Conservation (phyloP, 495 filamentous ascomycete genomes). For the Choiromyces venosus region DNA sequence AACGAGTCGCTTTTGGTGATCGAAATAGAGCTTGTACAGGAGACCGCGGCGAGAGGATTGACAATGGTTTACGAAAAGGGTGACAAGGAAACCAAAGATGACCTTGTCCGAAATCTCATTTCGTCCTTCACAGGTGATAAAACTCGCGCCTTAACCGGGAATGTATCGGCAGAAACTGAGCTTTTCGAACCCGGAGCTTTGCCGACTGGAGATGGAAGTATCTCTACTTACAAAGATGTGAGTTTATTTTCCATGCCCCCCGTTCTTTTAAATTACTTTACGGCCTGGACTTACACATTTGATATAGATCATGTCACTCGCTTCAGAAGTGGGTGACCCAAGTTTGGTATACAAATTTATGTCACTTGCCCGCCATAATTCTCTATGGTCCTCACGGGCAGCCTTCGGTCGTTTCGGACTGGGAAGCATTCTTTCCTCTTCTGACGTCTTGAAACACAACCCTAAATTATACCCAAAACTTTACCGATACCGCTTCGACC, state of each 20-base stretch:
- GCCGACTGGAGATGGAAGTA: slow-evolving; percentile 81
- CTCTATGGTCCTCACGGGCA: slow-evolving; percentile 89
- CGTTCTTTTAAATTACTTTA: not conserved
- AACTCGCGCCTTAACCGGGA: slow-evolving; percentile 61
- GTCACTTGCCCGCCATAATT: slow-evolving; percentile 88
- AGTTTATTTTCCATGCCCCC: not conserved
- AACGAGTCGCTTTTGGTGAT: not conserved
- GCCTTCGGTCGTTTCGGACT: slow-evolving; percentile 92
- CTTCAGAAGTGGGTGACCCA: slow-evolving; percentile 87
- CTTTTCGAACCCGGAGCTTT: slow-evolving; percentile 90
- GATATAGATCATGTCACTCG: slow-evolving; percentile 85
- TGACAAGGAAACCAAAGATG: slow-evolving; percentile 67
- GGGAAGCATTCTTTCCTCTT: slow-evolving; percentile 82
- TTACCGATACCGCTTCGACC: slow-evolving; percentile 90
- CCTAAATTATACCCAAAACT: slow-evolving; percentile 92
- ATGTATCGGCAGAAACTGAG: slow-evolving; percentile 80
- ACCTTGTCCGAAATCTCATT: slow-evolving; percentile 79
- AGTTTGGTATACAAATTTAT: slow-evolving; percentile 96
- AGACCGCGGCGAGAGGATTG: slow-evolving; percentile 85
- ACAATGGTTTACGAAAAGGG: slow-evolving; percentile 89
- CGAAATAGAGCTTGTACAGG: slow-evolving; percentile 70
- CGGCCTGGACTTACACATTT: slow-evolving; percentile 1
- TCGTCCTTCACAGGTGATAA: slow-evolving; percentile 73
- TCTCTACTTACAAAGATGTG: slow-evolving; percentile 72
- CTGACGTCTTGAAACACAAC: slow-evolving; percentile 65